Base-by-base conservation (phyloP, 129 eudicot genomes). In the Dittrichia graveolens region DNA sequence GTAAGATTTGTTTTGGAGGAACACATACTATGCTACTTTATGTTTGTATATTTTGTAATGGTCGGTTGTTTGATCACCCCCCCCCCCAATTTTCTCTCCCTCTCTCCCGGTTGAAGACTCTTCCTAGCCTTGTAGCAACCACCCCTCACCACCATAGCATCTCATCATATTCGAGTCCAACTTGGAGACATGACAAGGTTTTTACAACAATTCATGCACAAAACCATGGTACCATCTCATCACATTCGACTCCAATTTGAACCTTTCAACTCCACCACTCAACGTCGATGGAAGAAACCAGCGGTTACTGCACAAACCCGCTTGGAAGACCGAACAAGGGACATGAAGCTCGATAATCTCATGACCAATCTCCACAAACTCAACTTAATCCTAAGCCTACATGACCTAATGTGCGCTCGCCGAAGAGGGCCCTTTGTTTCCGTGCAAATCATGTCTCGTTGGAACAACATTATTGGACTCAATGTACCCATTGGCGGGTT, bases 271-370 rank as follows among this genome's bases (percentile, higher is more conserved):
- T 70, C 81, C 79, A 48, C 85, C 12, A 75, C 70, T 11, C 98
- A 89, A 42, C 79, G 61, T 24, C 79, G 98, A 56, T 89, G 90
- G 96, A 87, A 85, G 65, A 83, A 78, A 70, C 92, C 96, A 34
- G 77, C 85, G 0, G 61, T 46, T 78, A 87, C 90, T 0, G 95
- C 98, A 59, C 91, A 78, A 73, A 89, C 95, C 84, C 98, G 96
- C 5, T 74, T 92, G 55, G 91, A 92, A 69, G 75, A 55, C 73
- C 85, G 96, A 63, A 87, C 91, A 82, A 74, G 85, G 7, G 98
- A 92, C 85, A 80, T 79, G 14, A 89, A 85, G n/a, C 81, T 92
- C 66, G 96, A 92, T 73, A 61, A 60, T 44, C 81, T 85, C 74
- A 75, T 85, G 52, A 8, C 48, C 75, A 83, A 78, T 15, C 48